Evolutionary conservation across 2,329 filamentous ascomycete species (phyloP).

Genomic region (Pseudopyrenochaeta lycopersici): DNA sequence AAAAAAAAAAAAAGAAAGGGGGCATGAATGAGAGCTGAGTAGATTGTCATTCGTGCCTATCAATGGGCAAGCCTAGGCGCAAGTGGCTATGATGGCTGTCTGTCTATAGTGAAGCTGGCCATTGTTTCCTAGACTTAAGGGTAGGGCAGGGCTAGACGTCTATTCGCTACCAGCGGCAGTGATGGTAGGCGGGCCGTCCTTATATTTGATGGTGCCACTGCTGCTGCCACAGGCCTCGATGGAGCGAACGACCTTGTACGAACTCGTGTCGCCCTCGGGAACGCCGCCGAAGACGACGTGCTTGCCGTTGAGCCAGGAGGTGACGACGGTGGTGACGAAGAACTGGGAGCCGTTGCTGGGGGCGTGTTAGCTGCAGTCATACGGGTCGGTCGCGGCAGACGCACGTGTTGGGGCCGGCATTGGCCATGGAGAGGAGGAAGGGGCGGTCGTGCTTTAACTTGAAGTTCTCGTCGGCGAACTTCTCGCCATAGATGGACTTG

Average conservation of each 20-base stretch:
- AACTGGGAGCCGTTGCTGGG: slow-evolving; percentile 76
- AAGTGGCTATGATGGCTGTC: not conserved
- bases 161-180: slow-evolving; percentile 59
- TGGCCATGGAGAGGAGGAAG: slow-evolving; percentile 92
- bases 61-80: slow-evolving; percentile 12
- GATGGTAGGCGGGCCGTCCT: slow-evolving; percentile 63
- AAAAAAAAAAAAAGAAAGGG: no score
- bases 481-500: slow-evolving; percentile 94
- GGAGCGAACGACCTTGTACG: slow-evolving; percentile 64
- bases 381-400: slow-evolving; percentile 28
- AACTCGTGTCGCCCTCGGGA: slow-evolving; percentile 59
- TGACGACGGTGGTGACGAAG: slow-evolving; percentile 75
- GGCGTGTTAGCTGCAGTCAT: slow-evolving; percentile 22
- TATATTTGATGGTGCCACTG: slow-evolving; percentile 62
- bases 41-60: slow-evolving; percentile 30
- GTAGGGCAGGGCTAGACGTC: slow-evolving; percentile 20
- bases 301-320: slow-evolving; percentile 76
- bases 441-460: slow-evolving; percentile 74
- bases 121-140: slow-evolving; percentile 6
- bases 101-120: slow-evolving; percentile 1
- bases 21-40: slow-evolving; percentile 15
- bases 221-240: slow-evolving; percentile 67
- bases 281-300: slow-evolving; percentile 89
- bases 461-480: slow-evolving; percentile 96
- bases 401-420: slow-evolving; percentile 91